A percentile compares a stretch with the other conserved stretches of the same genome.
Evolutionary conservation across 2,329 filamentous ascomycete genomes (phyloP).

Genomic region (Cercospora zeae-maydis): DNA sequence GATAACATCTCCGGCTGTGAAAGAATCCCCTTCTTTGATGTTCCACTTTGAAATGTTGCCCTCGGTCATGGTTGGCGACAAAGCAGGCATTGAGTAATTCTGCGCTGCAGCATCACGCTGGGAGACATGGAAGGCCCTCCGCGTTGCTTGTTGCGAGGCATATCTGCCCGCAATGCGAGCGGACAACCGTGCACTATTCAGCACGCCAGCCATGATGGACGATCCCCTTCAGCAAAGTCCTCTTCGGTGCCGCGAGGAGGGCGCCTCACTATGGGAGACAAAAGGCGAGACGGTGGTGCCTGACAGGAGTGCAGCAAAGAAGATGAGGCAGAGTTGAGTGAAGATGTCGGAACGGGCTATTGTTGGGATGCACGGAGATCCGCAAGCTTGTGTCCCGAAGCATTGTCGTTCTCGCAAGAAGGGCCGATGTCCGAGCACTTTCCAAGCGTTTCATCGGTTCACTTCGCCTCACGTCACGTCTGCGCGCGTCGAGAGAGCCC

Average conservation of each 20-base stretch:
- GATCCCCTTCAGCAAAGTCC: neutral
- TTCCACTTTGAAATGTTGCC: constrained; percentile 83
- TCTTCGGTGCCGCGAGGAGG: neutral
- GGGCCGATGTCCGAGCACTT: constrained; percentile 9
- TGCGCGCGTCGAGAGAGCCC: constrained; percentile 11
- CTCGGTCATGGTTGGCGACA: constrained; percentile 92
- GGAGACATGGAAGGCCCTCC: constrained; percentile 31
- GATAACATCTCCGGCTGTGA: constrained; percentile 77
- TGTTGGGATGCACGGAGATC: constrained; percentile 20
- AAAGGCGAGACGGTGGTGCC: neutral
- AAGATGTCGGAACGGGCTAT: constrained; percentile 15
- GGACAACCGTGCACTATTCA: constrained; percentile 29
- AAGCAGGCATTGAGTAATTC: constrained; percentile 86
- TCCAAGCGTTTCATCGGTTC: constrained; percentile 1
- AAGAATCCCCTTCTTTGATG: constrained; percentile 81
- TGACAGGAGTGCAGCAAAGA: neutral
- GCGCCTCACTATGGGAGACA: neutral
- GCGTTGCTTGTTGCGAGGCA: constrained; percentile 24
- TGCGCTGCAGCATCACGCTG: constrained; percentile 61
- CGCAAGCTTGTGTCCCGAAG: constrained; percentile 2
- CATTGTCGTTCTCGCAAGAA: constrained; percentile 3
- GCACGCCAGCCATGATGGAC: constrained; percentile 32
- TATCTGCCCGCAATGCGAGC: constrained; percentile 31
- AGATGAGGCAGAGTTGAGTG: constrained; percentile 5
- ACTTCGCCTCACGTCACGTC: constrained; percentile 7